These are phyloP conservation scores for Escallonia herrerae DNA, from an alignment of 129 eudicot species.

Conservation along the genomic window DNA sequence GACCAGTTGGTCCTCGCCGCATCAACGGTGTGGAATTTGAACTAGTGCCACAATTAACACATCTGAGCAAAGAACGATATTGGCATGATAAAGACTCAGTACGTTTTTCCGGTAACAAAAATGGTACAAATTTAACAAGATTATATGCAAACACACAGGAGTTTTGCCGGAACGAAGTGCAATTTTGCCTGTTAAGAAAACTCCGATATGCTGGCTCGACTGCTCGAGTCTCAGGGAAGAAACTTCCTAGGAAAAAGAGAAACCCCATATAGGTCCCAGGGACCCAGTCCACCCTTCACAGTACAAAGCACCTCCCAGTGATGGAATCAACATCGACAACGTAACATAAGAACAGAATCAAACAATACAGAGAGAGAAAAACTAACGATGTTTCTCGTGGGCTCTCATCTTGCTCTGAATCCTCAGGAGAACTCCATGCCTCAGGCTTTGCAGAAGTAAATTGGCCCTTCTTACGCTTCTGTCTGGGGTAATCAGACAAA, in stretches of 20 bases:
- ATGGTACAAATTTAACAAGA: background rate
- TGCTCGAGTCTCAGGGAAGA: background rate
- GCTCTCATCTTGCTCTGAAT: constrained; percentile 40
- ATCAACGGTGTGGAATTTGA: constrained; percentile 56
- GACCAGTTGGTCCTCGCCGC: constrained; percentile 73
- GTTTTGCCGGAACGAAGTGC: background rate
- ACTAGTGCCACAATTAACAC: constrained; percentile 56
- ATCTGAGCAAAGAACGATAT: constrained; percentile 25
- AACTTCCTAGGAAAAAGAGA: background rate
- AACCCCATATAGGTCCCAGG: background rate
- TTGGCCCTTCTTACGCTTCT: constrained; percentile 74
- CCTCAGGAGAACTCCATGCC: constrained; percentile 23
- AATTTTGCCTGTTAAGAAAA: background rate
- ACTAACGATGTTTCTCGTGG: constrained; percentile 41
- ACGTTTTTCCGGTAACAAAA: background rate
- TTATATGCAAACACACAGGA: background rate
- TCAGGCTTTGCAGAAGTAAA: constrained; percentile 39
- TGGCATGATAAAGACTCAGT: background rate
- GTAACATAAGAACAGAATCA: too few relatives aligned
- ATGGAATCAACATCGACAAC: too few relatives aligned
- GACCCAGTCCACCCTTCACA: too few relatives aligned
- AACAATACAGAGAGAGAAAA: too few relatives aligned
- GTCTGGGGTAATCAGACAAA: too few relatives aligned
- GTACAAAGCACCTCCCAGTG: too few relatives aligned
- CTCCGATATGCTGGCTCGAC: background rate